phyloP scores from a whole-genome alignment of 2,329 filamentous ascomycete species.

The Plenodomus tracheiphilus region DNA sequence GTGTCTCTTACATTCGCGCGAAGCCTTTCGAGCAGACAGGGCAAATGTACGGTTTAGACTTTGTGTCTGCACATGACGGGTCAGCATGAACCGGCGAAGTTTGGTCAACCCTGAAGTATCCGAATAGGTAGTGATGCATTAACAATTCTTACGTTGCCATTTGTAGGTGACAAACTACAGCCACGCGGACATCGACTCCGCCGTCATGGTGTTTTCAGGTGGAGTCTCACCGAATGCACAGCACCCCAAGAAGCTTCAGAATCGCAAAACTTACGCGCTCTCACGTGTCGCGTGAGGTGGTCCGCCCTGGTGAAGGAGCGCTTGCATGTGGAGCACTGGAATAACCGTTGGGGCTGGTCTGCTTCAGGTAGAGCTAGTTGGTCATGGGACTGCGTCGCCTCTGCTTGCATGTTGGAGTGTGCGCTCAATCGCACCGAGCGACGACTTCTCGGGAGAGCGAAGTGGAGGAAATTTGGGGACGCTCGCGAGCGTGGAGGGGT shows the following conservation, averaged over 20 bases:
- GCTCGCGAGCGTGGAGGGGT: background rate
- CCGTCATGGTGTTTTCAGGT: background rate
- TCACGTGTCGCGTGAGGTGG: conserved; percentile 58
- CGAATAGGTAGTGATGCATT: background rate
- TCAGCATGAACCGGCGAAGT: conserved; percentile 8
- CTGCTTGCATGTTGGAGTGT: conserved; percentile 22
- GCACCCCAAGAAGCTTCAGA: background rate
- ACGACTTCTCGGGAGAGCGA: conserved; percentile 19
- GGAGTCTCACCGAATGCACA: background rate
- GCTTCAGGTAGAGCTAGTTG: conserved; percentile 18
- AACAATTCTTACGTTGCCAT: background rate
- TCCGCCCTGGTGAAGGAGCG: conserved; percentile 57
- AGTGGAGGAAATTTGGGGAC: conserved; percentile 30
- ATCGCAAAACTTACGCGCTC: conserved; percentile 47
- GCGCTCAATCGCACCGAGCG: conserved; percentile 8
- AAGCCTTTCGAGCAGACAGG: conserved; percentile 52
- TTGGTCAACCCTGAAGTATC: conserved; percentile 15
- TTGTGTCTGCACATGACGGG: conserved; percentile 31
- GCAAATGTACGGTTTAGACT: conserved; percentile 52
- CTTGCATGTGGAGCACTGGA: conserved; percentile 57
- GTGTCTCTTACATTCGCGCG: conserved; percentile 45
- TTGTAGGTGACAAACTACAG: background rate
- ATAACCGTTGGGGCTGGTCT: conserved; percentile 34
- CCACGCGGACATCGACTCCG: background rate
- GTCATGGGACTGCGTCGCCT: conserved; percentile 7